Evolutionary conservation across 768 basidiomycete species (phyloP).

Genomic region (Termitomyces sp.): DNA sequence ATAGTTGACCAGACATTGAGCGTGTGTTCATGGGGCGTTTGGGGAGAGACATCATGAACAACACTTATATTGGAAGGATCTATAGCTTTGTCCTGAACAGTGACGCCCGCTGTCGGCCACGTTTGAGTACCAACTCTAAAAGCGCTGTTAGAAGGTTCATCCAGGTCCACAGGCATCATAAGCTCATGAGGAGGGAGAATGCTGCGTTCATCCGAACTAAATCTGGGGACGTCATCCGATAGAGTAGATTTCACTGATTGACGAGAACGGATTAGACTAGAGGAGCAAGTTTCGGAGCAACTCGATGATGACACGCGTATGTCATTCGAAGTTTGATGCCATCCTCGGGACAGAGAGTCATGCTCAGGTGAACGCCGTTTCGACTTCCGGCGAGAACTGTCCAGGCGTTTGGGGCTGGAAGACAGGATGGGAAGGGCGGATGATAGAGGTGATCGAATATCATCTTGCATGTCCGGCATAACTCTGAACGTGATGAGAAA

Average conservation of each 20-base stretch:
- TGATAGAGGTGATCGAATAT: not conserved
- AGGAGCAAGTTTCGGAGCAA: slow-evolving; percentile 10
- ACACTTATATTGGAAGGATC: too few relatives aligned
- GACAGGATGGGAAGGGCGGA: not conserved
- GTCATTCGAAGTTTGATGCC: not conserved
- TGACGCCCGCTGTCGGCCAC: not conserved
- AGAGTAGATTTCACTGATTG: slow-evolving; percentile 27
- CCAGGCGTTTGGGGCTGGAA: not conserved
- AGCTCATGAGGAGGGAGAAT: slow-evolving; percentile 48
- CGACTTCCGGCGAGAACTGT: not conserved
- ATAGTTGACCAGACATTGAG: not conserved
- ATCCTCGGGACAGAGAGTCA: not conserved
- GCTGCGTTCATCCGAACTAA: slow-evolving; percentile 33
- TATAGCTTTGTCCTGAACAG: too few relatives aligned
- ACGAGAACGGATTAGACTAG: slow-evolving; percentile 10
- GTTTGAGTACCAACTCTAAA: not conserved
- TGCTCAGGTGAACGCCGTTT: not conserved
- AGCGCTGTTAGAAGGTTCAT: not conserved
- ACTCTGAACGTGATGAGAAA: not conserved
- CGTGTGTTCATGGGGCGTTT: not conserved
- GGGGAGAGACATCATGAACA: not conserved
- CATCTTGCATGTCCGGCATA: not conserved
- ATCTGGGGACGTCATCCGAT: slow-evolving; percentile 47
- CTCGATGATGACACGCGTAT: not conserved
- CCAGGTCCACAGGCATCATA: slow-evolving; percentile 6